phyloP scores from a whole-genome alignment of 2,329 filamentous ascomycete species.

The Rutstroemia sp. region DNA sequence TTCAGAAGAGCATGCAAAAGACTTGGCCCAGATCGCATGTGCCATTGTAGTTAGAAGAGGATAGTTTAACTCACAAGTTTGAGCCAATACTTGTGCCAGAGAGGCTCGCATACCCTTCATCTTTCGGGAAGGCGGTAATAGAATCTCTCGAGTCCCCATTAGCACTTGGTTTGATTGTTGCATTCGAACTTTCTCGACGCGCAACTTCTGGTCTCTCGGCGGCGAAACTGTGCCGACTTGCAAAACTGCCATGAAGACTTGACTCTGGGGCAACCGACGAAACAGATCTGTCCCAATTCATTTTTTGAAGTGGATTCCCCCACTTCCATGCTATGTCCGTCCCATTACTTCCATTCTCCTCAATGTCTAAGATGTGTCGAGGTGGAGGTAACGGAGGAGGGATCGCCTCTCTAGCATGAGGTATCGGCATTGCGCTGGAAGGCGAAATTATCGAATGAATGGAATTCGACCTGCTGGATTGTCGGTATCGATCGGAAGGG shows the following conservation, averaged over 20 bases:
- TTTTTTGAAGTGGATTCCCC: conserved; percentile 46
- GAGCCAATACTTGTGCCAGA: conserved; percentile 29
- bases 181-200: conserved; percentile 33
- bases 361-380: conserved; percentile 47
- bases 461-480: conserved; percentile 22
- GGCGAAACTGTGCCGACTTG: conserved; percentile 23
- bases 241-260: conserved; percentile 40
- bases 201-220: conserved; percentile 24
- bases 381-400: conserved; percentile 61
- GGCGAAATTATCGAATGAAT: conserved; percentile 30
- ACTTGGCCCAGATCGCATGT: no score
- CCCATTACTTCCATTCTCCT: conserved; percentile 45
- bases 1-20: background rate
- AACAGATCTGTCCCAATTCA: conserved; percentile 35
- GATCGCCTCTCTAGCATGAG: conserved; percentile 41
- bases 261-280: conserved; percentile 41
- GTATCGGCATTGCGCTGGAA: conserved; percentile 55
- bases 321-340: conserved; percentile 52
- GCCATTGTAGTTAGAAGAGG: background rate
- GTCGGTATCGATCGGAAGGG: conserved; percentile 25
- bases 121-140: conserved; percentile 11
- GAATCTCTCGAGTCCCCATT: conserved; percentile 21
- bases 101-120: conserved; percentile 32
- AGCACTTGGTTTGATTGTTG: conserved; percentile 38
- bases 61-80: conserved; percentile 24